Conservation (phyloP, 2,329 filamentous ascomycete genomes). For the Aureobasidium zeae region DNA sequence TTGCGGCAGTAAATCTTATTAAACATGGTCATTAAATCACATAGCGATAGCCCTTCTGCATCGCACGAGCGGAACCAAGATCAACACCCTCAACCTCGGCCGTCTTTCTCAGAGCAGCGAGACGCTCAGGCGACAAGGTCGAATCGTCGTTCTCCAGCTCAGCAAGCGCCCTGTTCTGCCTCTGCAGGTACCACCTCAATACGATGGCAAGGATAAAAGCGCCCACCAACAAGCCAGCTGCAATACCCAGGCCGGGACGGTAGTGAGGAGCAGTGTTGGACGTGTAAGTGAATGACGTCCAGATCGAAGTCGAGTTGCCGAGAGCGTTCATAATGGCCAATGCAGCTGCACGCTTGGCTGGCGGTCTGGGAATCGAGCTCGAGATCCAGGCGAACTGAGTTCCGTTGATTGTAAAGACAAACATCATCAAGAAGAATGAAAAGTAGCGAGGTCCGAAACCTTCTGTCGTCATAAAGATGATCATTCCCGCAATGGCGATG, state of each 20-base stretch:
- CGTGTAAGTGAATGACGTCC: constrained; percentile 34
- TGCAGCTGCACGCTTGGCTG: constrained; percentile 63
- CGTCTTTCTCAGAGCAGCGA: constrained; percentile 40
- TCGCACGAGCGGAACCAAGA: constrained; percentile 38
- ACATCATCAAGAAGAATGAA: constrained; percentile 47
- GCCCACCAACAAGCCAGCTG: constrained; percentile 24
- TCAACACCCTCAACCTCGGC: constrained; percentile 45
- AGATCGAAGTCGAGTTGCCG: constrained; percentile 61
- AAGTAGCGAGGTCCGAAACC: constrained; percentile 47
- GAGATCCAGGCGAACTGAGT: constrained; percentile 67
- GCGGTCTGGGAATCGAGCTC: constrained; percentile 64
- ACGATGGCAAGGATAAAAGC: constrained; percentile 24
- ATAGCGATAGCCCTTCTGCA: constrained; percentile 49
- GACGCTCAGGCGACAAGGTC: constrained; percentile 39
- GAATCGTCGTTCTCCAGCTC: constrained; percentile 42
- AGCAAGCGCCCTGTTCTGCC: constrained; percentile 43
- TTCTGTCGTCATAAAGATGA: constrained; percentile 46
- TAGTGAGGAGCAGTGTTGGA: constrained; percentile 23
- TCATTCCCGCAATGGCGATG: constrained; percentile 42
- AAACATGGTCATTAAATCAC: constrained; percentile 29
- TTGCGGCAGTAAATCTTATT: too few species aligned
- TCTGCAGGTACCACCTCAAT: constrained; percentile 25
- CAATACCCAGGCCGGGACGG: constrained; percentile 27
- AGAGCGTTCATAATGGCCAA: constrained; percentile 69
- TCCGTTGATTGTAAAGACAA: constrained; percentile 47